Percentiles rank a stretch among this genome's conserved stretches.
phyloP scores from a whole-genome alignment of 1,139 yeast genomes.

The Zhuliangozyma parablackwelliae region DNA sequence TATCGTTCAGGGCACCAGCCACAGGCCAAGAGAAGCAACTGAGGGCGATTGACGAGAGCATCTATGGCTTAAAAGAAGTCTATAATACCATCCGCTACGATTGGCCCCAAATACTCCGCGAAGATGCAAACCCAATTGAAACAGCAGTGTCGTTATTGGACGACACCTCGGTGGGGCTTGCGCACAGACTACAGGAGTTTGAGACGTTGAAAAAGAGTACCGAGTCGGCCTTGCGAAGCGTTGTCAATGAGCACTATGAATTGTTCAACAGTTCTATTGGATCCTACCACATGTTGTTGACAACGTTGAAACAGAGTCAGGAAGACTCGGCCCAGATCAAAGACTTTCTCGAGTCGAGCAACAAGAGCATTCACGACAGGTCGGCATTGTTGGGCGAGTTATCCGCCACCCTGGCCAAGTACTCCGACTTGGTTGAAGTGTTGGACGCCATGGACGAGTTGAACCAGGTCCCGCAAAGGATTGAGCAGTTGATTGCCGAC shows the following conservation, averaged over 20 bases:
- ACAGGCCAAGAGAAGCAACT: too few species aligned
- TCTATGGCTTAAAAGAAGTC: constrained; percentile 34
- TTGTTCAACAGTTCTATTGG: constrained; percentile 82
- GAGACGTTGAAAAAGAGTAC: constrained; percentile 50
- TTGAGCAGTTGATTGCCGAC: constrained; percentile 63
- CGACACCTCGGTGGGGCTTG: constrained; percentile 83
- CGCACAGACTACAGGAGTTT: constrained; percentile 63
- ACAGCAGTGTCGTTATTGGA: constrained; percentile 78
- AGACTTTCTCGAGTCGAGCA: constrained; percentile 47
- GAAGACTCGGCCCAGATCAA: constrained; percentile 47
- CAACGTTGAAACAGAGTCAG: constrained; percentile 56
- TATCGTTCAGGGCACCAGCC: too few species aligned
- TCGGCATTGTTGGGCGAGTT: constrained; percentile 59
- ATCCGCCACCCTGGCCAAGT: constrained; percentile 57
- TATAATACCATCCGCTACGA: constrained; percentile 38
- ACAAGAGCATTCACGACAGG: constrained; percentile 49
- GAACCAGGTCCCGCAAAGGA: constrained; percentile 52
- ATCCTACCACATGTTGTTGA: constrained; percentile 60
- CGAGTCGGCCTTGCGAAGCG: constrained; percentile 54
- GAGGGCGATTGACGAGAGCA: constrained; percentile 21
- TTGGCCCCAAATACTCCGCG: constrained; percentile 39
- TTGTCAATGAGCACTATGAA: constrained; percentile 81
- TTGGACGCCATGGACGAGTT: constrained; percentile 66
- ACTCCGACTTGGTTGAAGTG: constrained; percentile 66
- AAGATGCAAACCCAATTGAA: constrained; percentile 71